Conservation (phyloP, 345 rosid species). For the Capsella bursapastoris region DNA sequence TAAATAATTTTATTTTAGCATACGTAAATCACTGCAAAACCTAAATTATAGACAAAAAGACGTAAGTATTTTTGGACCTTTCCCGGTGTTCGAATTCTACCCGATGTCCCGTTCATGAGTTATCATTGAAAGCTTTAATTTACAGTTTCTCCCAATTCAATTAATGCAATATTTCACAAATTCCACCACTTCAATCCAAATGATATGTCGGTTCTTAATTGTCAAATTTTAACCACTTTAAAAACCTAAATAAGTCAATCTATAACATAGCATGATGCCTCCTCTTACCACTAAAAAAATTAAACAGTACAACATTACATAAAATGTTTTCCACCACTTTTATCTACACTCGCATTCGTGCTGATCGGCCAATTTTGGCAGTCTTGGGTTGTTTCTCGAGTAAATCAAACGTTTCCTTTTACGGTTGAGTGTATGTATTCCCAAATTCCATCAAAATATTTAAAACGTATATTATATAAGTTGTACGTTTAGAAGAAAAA, state of each 20-base stretch:
- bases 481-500: too few relatives aligned
- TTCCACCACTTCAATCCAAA: neutral
- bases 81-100: neutral
- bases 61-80: neutral
- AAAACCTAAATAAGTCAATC: neutral
- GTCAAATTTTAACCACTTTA: neutral
- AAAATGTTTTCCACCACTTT: constrained; percentile 11
- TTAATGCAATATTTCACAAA: neutral
- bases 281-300: neutral
- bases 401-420: neutral
- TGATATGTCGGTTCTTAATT: neutral
- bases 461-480: neutral
- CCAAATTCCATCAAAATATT: neutral
- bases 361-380: neutral
- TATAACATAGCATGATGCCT: neutral
- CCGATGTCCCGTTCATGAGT: neutral
- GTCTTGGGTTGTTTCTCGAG: neutral
- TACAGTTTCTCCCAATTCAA: neutral
- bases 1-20: neutral
- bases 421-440: neutral
- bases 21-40: neutral
- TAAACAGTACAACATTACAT: neutral
- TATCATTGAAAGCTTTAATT: neutral
- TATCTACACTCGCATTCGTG: neutral
- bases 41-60: too few relatives aligned